Percentiles rank a stretch among this genome's conserved stretches.
These are phyloP conservation scores for Logfia minima DNA, from an alignment of 129 eudicot genomes.

Conservation along the genomic window DNA sequence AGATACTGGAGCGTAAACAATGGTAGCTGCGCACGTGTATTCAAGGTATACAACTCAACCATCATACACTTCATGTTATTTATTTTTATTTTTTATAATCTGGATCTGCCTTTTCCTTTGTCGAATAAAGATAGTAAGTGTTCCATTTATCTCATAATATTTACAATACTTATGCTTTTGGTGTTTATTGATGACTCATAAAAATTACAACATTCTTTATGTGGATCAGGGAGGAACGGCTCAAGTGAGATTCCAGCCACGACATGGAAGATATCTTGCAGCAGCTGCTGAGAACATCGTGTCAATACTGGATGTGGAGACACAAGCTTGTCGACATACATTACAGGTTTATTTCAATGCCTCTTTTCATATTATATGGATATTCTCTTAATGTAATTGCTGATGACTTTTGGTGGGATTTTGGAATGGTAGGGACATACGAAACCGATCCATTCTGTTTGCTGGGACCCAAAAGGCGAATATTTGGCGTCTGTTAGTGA, in stretches of 20 bases:
- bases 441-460: constrained; percentile 72
- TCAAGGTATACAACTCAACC: constrained; percentile 55
- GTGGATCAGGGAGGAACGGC: constrained; percentile 66
- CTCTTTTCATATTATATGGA: background rate
- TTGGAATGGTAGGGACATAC: constrained; percentile 63
- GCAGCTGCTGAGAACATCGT: constrained; percentile 94
- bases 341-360: constrained; percentile 47
- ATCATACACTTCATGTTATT: background rate
- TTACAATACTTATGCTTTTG: too few species aligned
- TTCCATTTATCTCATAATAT: background rate
- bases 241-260: constrained; percentile 90
- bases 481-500: constrained; percentile 90
- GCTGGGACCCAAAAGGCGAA: constrained; percentile 97
- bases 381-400: background rate
- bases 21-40: constrained; percentile 75
- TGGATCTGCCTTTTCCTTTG: background rate
- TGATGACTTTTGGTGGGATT: background rate
- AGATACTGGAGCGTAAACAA: constrained; percentile 83
- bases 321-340: constrained; percentile 65
- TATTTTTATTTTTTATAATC: background rate
- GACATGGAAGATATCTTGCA: constrained; percentile 87
- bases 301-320: constrained; percentile 84
- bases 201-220: background rate
- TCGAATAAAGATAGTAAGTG: background rate
- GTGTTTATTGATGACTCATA: too few species aligned